Percentiles rank a stretch among this genome's conserved stretches.
These are phyloP conservation scores for Hibiscus syriacus DNA, from an alignment of 345 rosid species.

Conservation along the genomic window DNA sequence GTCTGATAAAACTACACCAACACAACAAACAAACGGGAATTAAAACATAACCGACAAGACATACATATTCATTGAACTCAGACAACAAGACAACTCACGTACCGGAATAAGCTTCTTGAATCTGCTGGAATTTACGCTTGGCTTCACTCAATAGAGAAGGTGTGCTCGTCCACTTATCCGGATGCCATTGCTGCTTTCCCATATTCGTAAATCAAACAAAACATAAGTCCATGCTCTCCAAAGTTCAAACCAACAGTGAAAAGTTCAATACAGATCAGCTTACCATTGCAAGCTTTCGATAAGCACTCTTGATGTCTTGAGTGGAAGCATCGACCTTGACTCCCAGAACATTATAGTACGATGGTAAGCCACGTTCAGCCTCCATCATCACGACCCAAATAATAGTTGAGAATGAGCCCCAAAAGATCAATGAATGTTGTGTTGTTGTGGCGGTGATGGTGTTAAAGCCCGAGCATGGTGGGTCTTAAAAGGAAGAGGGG, in stretches of 20 bases:
- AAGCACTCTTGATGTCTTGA: conserved; percentile 43
- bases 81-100: background rate
- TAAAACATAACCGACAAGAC: background rate
- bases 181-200: conserved; percentile 52
- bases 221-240: too few relatives aligned
- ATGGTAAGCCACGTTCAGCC: conserved; percentile 5
- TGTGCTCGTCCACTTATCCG: conserved; percentile 41
- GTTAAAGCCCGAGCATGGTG: background rate
- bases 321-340: conserved; percentile 29
- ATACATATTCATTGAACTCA: background rate
- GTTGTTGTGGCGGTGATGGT: background rate
- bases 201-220: background rate
- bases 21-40: background rate
- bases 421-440: background rate
- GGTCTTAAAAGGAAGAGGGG: background rate
- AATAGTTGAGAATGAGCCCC: background rate
- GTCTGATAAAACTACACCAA: conserved; percentile 44
- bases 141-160: conserved; percentile 38
- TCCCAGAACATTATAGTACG: conserved; percentile 42
- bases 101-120: conserved; percentile 65
- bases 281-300: conserved; percentile 57
- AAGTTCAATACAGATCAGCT: background rate
- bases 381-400: background rate
- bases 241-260: too few relatives aligned
- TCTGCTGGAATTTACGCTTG: conserved; percentile 48